phyloP scores from a whole-genome alignment of 805 yeast species.

The Saccharomyces mikatae region DNA sequence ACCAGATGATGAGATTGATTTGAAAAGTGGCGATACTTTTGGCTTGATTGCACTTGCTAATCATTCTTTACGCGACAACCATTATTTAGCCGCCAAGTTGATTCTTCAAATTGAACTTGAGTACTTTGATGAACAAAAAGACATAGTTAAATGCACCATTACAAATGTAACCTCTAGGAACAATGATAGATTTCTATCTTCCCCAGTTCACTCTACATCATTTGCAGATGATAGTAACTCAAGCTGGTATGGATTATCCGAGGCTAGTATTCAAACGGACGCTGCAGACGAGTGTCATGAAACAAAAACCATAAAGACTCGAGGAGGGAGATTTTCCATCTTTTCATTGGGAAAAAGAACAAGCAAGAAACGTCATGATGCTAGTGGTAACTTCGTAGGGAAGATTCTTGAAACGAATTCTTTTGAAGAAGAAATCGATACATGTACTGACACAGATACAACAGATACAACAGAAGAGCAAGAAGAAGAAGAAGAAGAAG shows the following conservation, averaged over 20 bases:
- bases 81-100: background rate
- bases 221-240: background rate
- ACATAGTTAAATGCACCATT: background rate
- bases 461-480: background rate
- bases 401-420: background rate
- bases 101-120: background rate
- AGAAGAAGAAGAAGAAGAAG: background rate
- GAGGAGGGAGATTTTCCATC: background rate
- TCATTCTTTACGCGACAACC: background rate
- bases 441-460: background rate
- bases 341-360: background rate
- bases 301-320: background rate
- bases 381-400: background rate
- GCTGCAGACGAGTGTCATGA: background rate
- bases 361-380: background rate
- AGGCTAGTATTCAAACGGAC: background rate
- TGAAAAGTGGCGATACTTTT: conserved; percentile 23
- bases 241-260: background rate
- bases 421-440: background rate
- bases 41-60: conserved; percentile 9
- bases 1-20: conserved; percentile 15
- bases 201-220: background rate
- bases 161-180: background rate
- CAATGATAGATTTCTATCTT: background rate
- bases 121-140: background rate